These are phyloP conservation scores for Globisporangium megalacanthum DNA, from an alignment of 352 stramenopile species.

Conservation along the genomic window DNA sequence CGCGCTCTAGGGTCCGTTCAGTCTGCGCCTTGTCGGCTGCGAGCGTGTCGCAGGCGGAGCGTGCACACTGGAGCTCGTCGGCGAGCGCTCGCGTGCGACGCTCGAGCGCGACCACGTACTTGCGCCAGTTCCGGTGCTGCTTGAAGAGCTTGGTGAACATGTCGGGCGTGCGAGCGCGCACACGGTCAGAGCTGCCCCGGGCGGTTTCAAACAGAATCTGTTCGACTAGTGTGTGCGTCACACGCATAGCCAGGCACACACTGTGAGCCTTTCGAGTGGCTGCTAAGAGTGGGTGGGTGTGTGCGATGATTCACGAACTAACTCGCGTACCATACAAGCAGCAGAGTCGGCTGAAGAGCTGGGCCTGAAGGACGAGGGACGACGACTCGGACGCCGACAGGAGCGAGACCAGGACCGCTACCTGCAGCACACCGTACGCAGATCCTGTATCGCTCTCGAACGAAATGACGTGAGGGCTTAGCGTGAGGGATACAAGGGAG, in stretches of 20 bases:
- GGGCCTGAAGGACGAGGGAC: conserved; percentile 4
- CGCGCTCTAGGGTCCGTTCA: conserved; percentile 13
- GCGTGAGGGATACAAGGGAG: not conserved
- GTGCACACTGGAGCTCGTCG: conserved; percentile 25
- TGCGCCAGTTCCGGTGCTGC: conserved; percentile 71
- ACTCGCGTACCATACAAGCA: conserved; percentile 36
- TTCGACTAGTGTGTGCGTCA: conserved; percentile 30
- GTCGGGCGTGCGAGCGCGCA: conserved; percentile 34
- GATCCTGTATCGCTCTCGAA: conserved; percentile 13
- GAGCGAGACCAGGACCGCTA: conserved; percentile 29
- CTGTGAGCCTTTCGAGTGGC: not conserved
- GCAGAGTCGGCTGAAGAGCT: conserved; percentile 30
- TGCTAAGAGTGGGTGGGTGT: not conserved
- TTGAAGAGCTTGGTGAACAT: conserved; percentile 63
- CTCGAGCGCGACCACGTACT: conserved; percentile 62
- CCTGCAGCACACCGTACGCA: conserved; percentile 48
- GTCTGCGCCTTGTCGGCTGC: conserved; percentile 20
- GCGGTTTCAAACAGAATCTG: conserved; percentile 60
- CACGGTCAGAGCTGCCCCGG: conserved; percentile 41
- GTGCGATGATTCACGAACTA: not conserved
- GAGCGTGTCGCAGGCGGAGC: conserved; percentile 30
- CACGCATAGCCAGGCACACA: not conserved
- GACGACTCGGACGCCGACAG: conserved; percentile 5
- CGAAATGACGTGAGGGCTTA: too few relatives aligned
- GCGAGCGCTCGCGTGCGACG: conserved; percentile 26